Evolutionary conservation across 805 yeast genomes (phyloP).

Genomic region (Teunomyces pallodes): DNA sequence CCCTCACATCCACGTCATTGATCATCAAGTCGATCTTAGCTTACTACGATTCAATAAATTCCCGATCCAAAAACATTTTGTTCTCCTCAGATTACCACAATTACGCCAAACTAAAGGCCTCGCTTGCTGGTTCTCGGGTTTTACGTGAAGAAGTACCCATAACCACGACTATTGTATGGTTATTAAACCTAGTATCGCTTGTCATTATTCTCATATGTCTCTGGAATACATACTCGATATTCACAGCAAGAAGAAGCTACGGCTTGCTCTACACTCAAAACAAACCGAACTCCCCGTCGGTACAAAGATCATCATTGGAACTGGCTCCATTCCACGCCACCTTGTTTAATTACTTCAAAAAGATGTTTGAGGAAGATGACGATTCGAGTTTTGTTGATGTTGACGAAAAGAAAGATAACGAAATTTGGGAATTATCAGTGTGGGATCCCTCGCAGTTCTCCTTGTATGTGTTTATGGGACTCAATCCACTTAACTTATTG

Average conservation of each 20-base stretch:
- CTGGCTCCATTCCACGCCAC: conserved; percentile 5
- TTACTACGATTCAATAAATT: conserved; percentile 25
- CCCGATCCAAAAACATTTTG: conserved; percentile 28
- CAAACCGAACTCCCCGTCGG: conserved; percentile 26
- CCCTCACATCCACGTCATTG: conserved; percentile 17
- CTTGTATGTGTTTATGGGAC: conserved; percentile 48
- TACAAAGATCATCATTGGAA: conserved; percentile 10
- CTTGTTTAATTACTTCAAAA: conserved; percentile 4
- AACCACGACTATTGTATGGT: conserved; percentile 16
- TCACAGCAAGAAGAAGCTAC: conserved; percentile 25
- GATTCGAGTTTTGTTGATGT: conserved; percentile 12
- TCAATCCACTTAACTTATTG: conserved; percentile 56
- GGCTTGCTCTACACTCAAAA: conserved; percentile 28
- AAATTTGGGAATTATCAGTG: conserved; percentile 54
- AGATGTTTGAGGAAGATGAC: conserved; percentile 10
- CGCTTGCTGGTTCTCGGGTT: conserved; percentile 5
- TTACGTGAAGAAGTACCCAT: conserved; percentile 5
- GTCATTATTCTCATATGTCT: conserved; percentile 6
- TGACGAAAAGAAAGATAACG: conserved; percentile 20
- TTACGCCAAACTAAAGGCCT: conserved; percentile 28
- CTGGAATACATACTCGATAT: conserved; percentile 11
- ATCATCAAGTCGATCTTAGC: conserved; percentile 19
- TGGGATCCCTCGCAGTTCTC: conserved; percentile 69
- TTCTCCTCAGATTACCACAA: conserved; percentile 34
- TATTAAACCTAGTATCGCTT: conserved; percentile 11